These are phyloP conservation scores for Novymonas esmeraldas DNA, from an alignment of 208 protist species.

Conservation along the genomic window DNA sequence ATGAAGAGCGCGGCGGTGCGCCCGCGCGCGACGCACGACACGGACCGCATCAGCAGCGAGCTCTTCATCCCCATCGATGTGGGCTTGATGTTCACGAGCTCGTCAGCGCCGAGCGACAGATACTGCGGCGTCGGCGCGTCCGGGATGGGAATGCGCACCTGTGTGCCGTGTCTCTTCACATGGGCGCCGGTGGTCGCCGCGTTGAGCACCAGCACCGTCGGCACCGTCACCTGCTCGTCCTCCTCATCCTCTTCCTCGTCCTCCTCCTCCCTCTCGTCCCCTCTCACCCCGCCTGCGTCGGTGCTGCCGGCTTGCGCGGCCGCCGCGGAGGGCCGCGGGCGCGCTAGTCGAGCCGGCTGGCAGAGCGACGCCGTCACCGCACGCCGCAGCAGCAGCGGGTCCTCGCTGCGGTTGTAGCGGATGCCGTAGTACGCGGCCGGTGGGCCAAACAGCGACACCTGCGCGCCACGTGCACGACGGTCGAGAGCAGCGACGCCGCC, in stretches of 20 bases:
- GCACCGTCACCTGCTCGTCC: slow-evolving; percentile 8
- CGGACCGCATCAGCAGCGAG: slow-evolving; percentile 21
- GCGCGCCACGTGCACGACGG: not conserved
- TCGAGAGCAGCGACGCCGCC: too few relatives aligned
- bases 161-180: slow-evolving; percentile 16
- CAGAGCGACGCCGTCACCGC: not conserved
- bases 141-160: slow-evolving; percentile 12
- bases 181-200: slow-evolving; percentile 9
- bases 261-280: too few relatives aligned
- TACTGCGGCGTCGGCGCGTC: not conserved
- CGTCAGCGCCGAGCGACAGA: slow-evolving; percentile 11
- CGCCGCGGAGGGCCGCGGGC: too few relatives aligned
- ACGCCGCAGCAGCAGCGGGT: not conserved
- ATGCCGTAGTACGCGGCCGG: slow-evolving; percentile 24
- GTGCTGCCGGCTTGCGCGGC: not conserved
- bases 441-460: too few relatives aligned
- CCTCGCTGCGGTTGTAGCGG: slow-evolving; percentile 18
- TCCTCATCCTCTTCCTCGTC: slow-evolving; percentile 1
- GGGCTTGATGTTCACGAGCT: slow-evolving; percentile 33
- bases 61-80: slow-evolving; percentile 33
- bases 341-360: not conserved
- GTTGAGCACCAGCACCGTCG: slow-evolving; percentile 29
- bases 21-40: slow-evolving; percentile 37
- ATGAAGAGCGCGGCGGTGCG: slow-evolving; percentile 38
- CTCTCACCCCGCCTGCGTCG: not conserved